Percentiles rank a stretch among this genome's conserved stretches.
These are phyloP conservation scores for Candida coleopterorum DNA, from an alignment of 805 yeast species.

Conservation along the genomic window DNA sequence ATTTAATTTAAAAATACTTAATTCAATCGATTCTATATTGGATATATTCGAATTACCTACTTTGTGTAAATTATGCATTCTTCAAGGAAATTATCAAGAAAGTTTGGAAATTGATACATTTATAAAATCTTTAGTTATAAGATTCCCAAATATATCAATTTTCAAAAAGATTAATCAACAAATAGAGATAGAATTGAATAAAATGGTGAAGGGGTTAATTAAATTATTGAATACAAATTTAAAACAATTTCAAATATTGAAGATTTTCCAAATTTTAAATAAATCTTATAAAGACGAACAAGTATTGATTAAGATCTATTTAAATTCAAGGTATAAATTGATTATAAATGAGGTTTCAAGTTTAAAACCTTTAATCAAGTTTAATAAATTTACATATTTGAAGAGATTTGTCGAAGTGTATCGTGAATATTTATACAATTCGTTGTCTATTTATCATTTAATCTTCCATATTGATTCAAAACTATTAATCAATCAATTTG, in stretches of 20 bases:
- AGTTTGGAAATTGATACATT: constrained; percentile 80
- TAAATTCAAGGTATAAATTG: constrained; percentile 66
- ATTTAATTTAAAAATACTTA: background rate
- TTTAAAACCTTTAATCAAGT: constrained; percentile 50
- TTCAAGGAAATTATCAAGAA: constrained; percentile 83
- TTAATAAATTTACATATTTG: constrained; percentile 55
- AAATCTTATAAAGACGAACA: constrained; percentile 35
- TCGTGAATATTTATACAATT: constrained; percentile 76
- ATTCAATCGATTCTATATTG: constrained; percentile 55
- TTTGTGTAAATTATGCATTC: constrained; percentile 74
- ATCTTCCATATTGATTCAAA: constrained; percentile 43
- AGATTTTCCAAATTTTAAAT: constrained; percentile 70
- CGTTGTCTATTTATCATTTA: constrained; percentile 61
- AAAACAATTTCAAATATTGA: constrained; percentile 73
- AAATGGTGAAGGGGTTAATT: constrained; percentile 69
- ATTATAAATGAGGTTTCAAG: constrained; percentile 57
- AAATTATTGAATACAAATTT: constrained; percentile 68
- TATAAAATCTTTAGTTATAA: constrained; percentile 59
- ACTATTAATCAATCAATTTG: constrained; percentile 23
- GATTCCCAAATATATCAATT: constrained; percentile 60
- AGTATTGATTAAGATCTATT: constrained; percentile 47
- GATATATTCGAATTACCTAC: constrained; percentile 84
- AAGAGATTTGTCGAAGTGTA: constrained; percentile 79
- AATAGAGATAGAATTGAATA: constrained; percentile 50
- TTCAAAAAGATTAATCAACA: constrained; percentile 47